phyloP scores from a whole-genome alignment of 306 rosid genomes.

The Betula pendula region DNA sequence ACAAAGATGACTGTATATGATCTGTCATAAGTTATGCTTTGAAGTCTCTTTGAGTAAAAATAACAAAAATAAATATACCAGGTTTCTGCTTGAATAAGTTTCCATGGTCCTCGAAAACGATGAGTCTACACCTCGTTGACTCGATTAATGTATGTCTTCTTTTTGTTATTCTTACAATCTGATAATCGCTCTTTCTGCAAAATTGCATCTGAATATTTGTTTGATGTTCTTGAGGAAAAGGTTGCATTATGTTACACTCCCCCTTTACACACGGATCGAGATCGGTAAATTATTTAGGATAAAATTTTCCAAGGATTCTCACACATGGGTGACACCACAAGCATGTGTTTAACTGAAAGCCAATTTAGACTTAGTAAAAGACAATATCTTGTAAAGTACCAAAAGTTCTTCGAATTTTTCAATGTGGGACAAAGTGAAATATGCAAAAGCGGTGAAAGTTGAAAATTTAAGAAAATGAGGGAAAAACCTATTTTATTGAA shows the following conservation, averaged over 20 bases:
- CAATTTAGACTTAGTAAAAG: too few relatives aligned
- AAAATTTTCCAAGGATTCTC: too few relatives aligned
- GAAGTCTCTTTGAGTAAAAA: constrained; percentile 19
- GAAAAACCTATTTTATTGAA: too few relatives aligned
- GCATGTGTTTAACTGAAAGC: too few relatives aligned
- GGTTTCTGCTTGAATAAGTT: constrained; percentile 21
- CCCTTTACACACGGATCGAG: too few relatives aligned
- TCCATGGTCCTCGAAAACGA: constrained; percentile 27
- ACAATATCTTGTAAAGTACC: too few relatives aligned
- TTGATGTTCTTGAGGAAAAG: neutral
- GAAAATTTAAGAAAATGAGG: too few relatives aligned
- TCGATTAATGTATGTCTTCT: constrained; percentile 26
- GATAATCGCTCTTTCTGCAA: neutral
- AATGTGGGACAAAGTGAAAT: too few relatives aligned
- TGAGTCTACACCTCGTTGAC: constrained; percentile 72
- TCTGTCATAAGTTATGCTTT: constrained; percentile 6
- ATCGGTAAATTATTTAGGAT: too few relatives aligned
- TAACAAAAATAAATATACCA: constrained; percentile 5
- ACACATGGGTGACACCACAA: too few relatives aligned
- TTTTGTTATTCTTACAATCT: neutral
- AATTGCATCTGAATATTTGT: neutral
- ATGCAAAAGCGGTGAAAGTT: too few relatives aligned
- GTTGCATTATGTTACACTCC: neutral
- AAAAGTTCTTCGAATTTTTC: too few relatives aligned
- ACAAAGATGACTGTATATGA: constrained; percentile 16